phyloP scores from a whole-genome alignment of 1,139 yeast species.

The Hansenula lynferdii region DNA sequence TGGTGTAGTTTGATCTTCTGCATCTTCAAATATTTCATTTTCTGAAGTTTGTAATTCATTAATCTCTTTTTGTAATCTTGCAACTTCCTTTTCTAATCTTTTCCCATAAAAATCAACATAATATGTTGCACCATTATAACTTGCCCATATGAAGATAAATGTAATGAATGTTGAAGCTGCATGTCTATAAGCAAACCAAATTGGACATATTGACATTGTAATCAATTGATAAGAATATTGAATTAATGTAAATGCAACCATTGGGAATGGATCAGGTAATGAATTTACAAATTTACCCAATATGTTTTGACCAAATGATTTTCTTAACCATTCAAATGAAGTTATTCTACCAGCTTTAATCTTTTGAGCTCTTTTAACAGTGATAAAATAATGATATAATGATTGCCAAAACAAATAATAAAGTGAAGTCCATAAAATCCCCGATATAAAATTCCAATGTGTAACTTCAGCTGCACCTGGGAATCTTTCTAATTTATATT shows the following conservation, averaged over 20 bases:
- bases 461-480: constrained; percentile 73
- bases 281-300: constrained; percentile 79
- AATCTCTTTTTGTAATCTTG: constrained; percentile 64
- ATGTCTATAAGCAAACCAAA: constrained; percentile 70
- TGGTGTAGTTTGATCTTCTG: background rate
- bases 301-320: constrained; percentile 56
- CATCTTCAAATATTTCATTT: background rate
- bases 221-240: constrained; percentile 83
- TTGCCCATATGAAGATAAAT: constrained; percentile 70
- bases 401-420: constrained; percentile 92
- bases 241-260: constrained; percentile 76
- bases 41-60: constrained; percentile 38
- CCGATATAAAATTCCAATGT: constrained; percentile 67
- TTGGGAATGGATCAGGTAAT: constrained; percentile 80
- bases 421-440: constrained; percentile 75
- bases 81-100: constrained; percentile 78
- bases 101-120: constrained; percentile 90
- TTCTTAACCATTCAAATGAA: constrained; percentile 79
- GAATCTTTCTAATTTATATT: constrained; percentile 52
- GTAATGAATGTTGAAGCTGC: constrained; percentile 68
- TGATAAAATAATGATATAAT: constrained; percentile 85
- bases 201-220: constrained; percentile 88
- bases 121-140: constrained; percentile 92
- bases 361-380: constrained; percentile 71
- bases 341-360: constrained; percentile 85